These are phyloP conservation scores for Botrytis medusae DNA, from an alignment of 2,329 filamentous ascomycete genomes.

Conservation along the genomic window DNA sequence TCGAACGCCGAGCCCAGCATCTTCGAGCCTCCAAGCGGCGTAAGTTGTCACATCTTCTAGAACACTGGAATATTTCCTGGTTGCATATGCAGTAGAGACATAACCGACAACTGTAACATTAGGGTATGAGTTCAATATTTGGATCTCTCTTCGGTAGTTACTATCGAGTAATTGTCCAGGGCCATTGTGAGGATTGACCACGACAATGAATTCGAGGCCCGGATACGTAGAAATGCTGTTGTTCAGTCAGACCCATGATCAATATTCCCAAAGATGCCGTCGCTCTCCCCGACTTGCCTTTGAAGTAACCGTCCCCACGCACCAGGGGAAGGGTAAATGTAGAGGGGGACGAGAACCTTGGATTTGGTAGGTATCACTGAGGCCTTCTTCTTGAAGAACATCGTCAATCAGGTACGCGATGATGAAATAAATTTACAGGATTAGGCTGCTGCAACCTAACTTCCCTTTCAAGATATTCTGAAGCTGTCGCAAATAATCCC, in stretches of 20 bases:
- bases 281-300: constrained; percentile 23
- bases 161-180: constrained; percentile 41
- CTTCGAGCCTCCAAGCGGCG: constrained; percentile 24
- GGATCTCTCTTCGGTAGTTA: constrained; percentile 40
- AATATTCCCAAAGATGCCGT: constrained; percentile 1
- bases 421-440: not conserved
- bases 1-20: constrained; percentile 21
- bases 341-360: constrained; percentile 31
- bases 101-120: constrained; percentile 45
- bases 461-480: constrained; percentile 17
- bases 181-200: constrained; percentile 36
- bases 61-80: constrained; percentile 15
- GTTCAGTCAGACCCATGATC: constrained; percentile 18
- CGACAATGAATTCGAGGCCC: constrained; percentile 30
- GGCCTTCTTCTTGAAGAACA: constrained; percentile 5
- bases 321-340: constrained; percentile 29
- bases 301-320: constrained; percentile 29
- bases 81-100: constrained; percentile 41
- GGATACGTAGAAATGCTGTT: constrained; percentile 26
- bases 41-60: constrained; percentile 25
- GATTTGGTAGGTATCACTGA: constrained; percentile 16
- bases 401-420: not conserved
- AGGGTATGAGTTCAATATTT: constrained; percentile 41
- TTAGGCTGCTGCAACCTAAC: constrained; percentile 10
- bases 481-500: not conserved